These are phyloP conservation scores for Candida gorgasii DNA, from an alignment of 805 yeast genomes.

Conservation along the genomic window DNA sequence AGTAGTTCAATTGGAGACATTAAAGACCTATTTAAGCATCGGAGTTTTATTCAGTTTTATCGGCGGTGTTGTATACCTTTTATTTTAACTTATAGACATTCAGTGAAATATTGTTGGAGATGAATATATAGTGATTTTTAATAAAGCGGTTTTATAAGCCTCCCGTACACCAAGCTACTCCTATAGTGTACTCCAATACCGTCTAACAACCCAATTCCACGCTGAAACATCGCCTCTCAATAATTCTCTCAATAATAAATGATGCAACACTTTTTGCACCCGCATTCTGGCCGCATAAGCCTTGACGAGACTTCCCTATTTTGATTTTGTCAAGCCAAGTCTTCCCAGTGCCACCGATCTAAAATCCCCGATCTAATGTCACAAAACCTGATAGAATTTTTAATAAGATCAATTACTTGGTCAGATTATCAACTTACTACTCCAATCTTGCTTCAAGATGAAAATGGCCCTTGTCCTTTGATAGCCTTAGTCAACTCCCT, in stretches of 20 bases:
- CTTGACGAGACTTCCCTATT: neutral
- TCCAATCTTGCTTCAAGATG: slow-evolving; percentile 71
- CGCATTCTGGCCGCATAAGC: slow-evolving; percentile 1
- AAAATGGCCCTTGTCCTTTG: slow-evolving; percentile 87
- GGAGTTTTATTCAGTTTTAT: slow-evolving; percentile 12
- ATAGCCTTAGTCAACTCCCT: slow-evolving; percentile 75
- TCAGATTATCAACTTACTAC: slow-evolving; percentile 39
- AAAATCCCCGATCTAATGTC: neutral
- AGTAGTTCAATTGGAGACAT: slow-evolving; percentile 13
- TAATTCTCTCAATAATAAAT: no score
- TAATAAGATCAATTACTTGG: slow-evolving; percentile 33
- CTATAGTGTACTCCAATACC: no score
- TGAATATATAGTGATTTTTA: no score
- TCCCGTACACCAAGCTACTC: no score
- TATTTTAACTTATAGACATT: neutral
- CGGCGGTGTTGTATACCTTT: slow-evolving; percentile 9
- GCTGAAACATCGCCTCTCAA: no score
- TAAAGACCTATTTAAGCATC: slow-evolving; percentile 21
- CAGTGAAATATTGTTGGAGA: no score
- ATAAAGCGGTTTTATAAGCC: no score
- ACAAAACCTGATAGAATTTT: slow-evolving; percentile 12
- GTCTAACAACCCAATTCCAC: no score
- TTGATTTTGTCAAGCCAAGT: neutral
- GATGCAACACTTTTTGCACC: neutral
- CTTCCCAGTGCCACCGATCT: no score